These are phyloP conservation scores for Agastache rugosa DNA, from an alignment of 257 asterid species.

Conservation along the genomic window DNA sequence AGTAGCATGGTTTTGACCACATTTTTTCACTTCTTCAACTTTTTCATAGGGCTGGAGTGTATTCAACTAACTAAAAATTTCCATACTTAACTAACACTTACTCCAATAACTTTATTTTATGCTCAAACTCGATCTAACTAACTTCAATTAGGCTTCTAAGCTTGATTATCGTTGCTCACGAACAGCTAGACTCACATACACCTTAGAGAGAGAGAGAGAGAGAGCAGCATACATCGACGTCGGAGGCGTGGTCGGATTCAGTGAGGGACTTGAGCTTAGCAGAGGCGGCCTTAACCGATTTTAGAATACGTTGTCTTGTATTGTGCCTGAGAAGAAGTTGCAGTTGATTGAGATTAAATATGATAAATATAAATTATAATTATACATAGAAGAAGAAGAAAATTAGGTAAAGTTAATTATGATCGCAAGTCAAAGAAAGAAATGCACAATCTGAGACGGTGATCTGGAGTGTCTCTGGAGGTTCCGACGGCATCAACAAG, in stretches of 20 bases:
- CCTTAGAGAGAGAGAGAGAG: background rate
- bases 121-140: background rate
- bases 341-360: background rate
- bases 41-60: background rate
- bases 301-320: slow-evolving; percentile 27
- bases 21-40: too few species aligned
- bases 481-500: slow-evolving; percentile 37
- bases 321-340: slow-evolving; percentile 22
- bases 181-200: too few species aligned
- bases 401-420: background rate
- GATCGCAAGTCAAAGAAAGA: background rate
- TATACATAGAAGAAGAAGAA: background rate
- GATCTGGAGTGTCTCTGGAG: slow-evolving; percentile 36
- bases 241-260: slow-evolving; percentile 16
- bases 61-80: too few species aligned
- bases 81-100: too few species aligned
- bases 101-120: background rate
- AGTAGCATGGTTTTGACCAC: too few species aligned
- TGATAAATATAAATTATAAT: too few species aligned
- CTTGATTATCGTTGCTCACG: too few species aligned
- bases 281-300: slow-evolving; percentile 30
- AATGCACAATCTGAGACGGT: slow-evolving; percentile 32
- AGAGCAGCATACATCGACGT: slow-evolving; percentile 29
- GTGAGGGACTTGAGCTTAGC: slow-evolving; percentile 34
- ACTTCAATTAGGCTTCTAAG: background rate